Percentiles rank a stretch among this genome's conserved stretches.
Conservation (phyloP, 306 rosid genomes). For the Dryas octopetala region DNA sequence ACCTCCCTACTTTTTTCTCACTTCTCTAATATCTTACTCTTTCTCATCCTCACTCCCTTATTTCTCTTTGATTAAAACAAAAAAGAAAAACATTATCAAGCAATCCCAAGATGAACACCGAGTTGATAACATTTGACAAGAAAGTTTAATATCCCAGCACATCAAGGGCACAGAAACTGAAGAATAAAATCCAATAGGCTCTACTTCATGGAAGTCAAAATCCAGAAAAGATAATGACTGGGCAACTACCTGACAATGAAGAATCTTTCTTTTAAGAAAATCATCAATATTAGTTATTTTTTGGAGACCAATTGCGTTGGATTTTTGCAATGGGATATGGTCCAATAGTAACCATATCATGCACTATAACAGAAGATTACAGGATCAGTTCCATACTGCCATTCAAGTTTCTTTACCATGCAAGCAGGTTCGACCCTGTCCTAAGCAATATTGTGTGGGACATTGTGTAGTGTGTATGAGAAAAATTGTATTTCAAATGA, state of each 20-base stretch:
- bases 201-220: conserved; percentile 7
- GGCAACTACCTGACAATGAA: not conserved
- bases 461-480: not conserved
- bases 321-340: not conserved
- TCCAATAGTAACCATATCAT: not conserved
- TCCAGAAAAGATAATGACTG: not conserved
- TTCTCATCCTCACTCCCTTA: not conserved
- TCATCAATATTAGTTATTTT: not conserved
- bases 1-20: not conserved
- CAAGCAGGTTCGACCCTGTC: not conserved
- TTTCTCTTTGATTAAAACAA: not conserved
- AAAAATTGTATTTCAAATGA: not conserved
- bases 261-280: not conserved
- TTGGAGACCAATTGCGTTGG: not conserved
- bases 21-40: not conserved
- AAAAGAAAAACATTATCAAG: not conserved
- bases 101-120: not conserved
- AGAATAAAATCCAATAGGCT: not conserved
- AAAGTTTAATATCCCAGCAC: not conserved
- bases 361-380: not conserved
- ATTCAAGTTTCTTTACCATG: not conserved
- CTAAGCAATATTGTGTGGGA: not conserved
- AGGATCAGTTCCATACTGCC: not conserved
- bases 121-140: not conserved
- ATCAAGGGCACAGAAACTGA: not conserved